Conservation (phyloP, 257 asterid species). For the Fraxinus cuspidata region DNA sequence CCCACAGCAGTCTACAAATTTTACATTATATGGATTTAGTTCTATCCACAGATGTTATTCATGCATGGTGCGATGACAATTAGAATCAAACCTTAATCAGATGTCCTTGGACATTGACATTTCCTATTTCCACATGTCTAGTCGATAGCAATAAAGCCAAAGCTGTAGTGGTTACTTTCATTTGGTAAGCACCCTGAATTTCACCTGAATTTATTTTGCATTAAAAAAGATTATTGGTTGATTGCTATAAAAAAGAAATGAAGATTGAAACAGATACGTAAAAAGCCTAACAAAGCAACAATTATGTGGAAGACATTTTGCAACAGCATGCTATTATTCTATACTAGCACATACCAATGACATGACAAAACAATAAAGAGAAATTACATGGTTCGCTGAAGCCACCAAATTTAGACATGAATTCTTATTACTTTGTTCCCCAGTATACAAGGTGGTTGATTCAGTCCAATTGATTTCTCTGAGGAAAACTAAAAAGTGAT, state of each 20-base stretch:
- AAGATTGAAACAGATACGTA: neutral
- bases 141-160: conserved; percentile 78
- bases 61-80: conserved; percentile 17
- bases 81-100: conserved; percentile 63
- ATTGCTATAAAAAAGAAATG: neutral
- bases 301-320: conserved; percentile 4
- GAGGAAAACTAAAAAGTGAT: neutral
- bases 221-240: conserved; percentile 16
- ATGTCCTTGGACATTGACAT: conserved; percentile 70
- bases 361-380: neutral
- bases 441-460: neutral
- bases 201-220: conserved; percentile 62
- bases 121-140: conserved; percentile 68
- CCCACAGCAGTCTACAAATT: conserved; percentile 63
- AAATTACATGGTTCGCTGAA: neutral
- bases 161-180: conserved; percentile 89
- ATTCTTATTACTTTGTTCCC: neutral
- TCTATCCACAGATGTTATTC: neutral
- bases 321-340: conserved; percentile 5
- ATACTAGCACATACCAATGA: conserved; percentile 4
- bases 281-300: neutral
- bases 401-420: neutral
- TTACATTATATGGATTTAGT: conserved; percentile 27
- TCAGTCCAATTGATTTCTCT: neutral
- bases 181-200: conserved; percentile 91